phyloP scores from a whole-genome alignment of 78 protist species.

The Emiliania huxleyi region DNA sequence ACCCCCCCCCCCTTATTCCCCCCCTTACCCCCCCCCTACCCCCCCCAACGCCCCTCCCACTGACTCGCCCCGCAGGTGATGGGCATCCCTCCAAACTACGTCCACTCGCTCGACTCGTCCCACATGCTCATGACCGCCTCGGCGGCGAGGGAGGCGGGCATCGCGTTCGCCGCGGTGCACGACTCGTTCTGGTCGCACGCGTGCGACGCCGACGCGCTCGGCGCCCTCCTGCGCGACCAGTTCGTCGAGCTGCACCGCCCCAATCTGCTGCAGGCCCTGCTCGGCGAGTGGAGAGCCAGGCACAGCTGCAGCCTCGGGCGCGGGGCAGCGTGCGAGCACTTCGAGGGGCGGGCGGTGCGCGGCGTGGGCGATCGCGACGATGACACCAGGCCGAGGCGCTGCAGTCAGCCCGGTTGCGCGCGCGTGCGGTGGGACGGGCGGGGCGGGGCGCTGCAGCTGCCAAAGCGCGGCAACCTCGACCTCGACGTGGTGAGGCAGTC shows the following conservation, averaged over 20 bases:
- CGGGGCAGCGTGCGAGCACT: background rate
- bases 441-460: background rate
- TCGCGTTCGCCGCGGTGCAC: slow-evolving; percentile 89
- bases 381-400: background rate
- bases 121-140: slow-evolving; percentile 88
- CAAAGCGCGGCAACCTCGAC: background rate
- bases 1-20: too few relatives aligned
- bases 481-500: background rate
- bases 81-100: slow-evolving; percentile 94
- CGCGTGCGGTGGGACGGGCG: background rate
- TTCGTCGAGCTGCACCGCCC: slow-evolving; percentile 58
- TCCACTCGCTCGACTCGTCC: slow-evolving; percentile 91
- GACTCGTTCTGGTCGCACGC: slow-evolving; percentile 96
- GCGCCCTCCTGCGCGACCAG: slow-evolving; percentile 62
- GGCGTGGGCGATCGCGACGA: background rate
- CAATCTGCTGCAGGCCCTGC: background rate
- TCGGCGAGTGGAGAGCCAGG: background rate
- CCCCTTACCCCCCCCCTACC: too few relatives aligned
- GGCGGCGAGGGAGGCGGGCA: background rate
- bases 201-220: slow-evolving; percentile 51
- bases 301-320: background rate
- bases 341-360: background rate
- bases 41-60: too few relatives aligned
- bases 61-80: too few relatives aligned
- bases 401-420: background rate